These are phyloP conservation scores for Lignosus rhinocerotis DNA, from an alignment of 1,284 basidiomycete genomes.

Conservation along the genomic window DNA sequence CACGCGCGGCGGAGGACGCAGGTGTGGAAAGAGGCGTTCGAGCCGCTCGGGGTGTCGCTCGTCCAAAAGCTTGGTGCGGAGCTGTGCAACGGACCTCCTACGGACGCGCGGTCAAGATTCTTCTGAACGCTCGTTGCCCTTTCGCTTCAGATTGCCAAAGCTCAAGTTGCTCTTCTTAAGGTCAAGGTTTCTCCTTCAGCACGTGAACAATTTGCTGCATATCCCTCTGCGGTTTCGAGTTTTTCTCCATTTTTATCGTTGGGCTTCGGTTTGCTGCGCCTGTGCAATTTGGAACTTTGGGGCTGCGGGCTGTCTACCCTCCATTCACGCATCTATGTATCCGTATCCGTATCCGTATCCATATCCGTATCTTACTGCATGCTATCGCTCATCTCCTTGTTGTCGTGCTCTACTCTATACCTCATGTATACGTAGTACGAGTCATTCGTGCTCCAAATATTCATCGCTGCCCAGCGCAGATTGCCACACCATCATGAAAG, in stretches of 20 bases:
- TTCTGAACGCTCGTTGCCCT: neutral
- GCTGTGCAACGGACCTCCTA: constrained; percentile 63
- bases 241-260: too few relatives aligned
- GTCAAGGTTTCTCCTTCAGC: too few relatives aligned
- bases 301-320: too few relatives aligned
- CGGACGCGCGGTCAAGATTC: constrained; percentile 14
- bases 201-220: too few relatives aligned
- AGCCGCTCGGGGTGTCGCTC: constrained; percentile 61
- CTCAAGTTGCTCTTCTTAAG: neutral
- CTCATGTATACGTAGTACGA: neutral
- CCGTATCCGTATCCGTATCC: neutral
- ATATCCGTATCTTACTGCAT: neutral
- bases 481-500: too few relatives aligned
- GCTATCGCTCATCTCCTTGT: neutral
- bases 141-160: neutral
- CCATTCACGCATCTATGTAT: neutral
- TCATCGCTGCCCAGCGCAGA: neutral
- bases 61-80: constrained; percentile 74
- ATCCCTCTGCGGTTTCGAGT: too few relatives aligned
- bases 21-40: constrained; percentile 63
- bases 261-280: too few relatives aligned
- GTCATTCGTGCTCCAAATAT: neutral
- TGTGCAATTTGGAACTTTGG: too few relatives aligned
- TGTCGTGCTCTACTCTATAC: neutral
- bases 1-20: constrained; percentile 46